Base-by-base conservation (phyloP, 331 rosid species). In the Quercus tomentella region DNA sequence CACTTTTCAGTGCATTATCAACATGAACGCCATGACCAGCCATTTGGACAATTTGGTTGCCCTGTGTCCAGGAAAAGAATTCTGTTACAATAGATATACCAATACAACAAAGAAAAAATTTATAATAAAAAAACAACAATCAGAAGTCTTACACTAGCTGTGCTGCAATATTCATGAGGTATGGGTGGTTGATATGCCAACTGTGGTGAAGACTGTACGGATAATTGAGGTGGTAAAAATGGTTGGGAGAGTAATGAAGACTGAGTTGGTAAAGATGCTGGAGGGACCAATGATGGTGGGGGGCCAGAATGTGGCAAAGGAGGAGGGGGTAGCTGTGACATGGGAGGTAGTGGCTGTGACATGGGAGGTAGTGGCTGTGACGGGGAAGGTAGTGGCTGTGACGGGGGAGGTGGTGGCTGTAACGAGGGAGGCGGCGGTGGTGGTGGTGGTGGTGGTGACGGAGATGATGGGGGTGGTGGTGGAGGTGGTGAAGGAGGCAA, bases 401-500 rank as follows among this genome's bases (percentile, higher is more conserved):
- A 87, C 10, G 93, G 89, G 28, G 97, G 92, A 6, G 94, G 89
- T 10, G 83, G 84, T n/a, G 90, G 89, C 61, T 88, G 93, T 4
- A 89, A 89, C 0, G 82, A 88, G 1, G 87, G 85, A 16, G 72
- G 66, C 14, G 85, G 82, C 6, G 88, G 87, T 9, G 81, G 89
- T 9, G 81, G 89, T 0, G 90, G 88, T 1, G 89, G 89, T 26
- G 68, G 78, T 5, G 79, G 72, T 35, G 79, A 55, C 1, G 79
- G 79, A 60, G 71, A 75, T 35, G 56, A 55, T 5, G 79, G 35
- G 9, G 45, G 56, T n/a, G 70, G 78, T 2, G 63, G 79, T 5
- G 92, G 92, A 0, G 97, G 95, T 52, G 98, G 95, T 65, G 98
- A 92, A 68, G 97, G 88, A 80, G 99, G 99, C 77, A 93, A 77